These are phyloP conservation scores for Phytophthora idaei DNA, from an alignment of 352 stramenopile genomes.

Conservation along the genomic window DNA sequence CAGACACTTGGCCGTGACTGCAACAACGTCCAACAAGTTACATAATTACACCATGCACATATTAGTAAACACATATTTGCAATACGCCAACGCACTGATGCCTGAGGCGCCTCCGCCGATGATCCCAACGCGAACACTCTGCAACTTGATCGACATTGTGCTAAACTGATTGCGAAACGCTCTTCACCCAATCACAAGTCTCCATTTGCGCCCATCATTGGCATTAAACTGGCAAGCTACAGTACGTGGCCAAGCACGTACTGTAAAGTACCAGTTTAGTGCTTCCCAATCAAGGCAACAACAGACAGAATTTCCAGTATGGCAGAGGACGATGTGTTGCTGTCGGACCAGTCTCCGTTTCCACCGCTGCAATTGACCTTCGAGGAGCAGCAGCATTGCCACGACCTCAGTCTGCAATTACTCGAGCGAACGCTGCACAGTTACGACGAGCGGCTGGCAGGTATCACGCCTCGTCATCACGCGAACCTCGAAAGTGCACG, in stretches of 20 bases:
- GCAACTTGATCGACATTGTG: slow-evolving; percentile 21
- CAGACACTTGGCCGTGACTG: slow-evolving; percentile 76
- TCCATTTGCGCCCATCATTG: not conserved
- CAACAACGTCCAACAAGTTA: slow-evolving; percentile 1
- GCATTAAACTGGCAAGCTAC: not conserved
- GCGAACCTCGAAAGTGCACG: slow-evolving; percentile 36
- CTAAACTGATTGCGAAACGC: slow-evolving; percentile 24
- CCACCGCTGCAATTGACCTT: slow-evolving; percentile 32
- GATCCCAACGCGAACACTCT: slow-evolving; percentile 59
- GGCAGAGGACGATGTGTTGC: slow-evolving; percentile 22
- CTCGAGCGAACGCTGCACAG: slow-evolving; percentile 44
- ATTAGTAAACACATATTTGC: not conserved
- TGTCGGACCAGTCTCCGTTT: slow-evolving; percentile 41
- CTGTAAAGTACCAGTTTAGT: slow-evolving; percentile 3
- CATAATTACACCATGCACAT: not conserved
- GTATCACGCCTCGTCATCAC: slow-evolving; percentile 28
- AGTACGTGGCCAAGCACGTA: not conserved
- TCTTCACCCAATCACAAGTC: not conserved
- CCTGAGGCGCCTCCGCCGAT: slow-evolving; percentile 75
- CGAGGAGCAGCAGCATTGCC: slow-evolving; percentile 40
- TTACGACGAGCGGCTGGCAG: slow-evolving; percentile 40
- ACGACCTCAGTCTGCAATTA: slow-evolving; percentile 40
- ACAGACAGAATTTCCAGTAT: slow-evolving; percentile 11
- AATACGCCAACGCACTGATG: slow-evolving; percentile 57
- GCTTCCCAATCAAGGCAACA: slow-evolving; percentile 8